Conservation (phyloP, 768 basidiomycete species). For the Macrolepiota albuminosa region DNA sequence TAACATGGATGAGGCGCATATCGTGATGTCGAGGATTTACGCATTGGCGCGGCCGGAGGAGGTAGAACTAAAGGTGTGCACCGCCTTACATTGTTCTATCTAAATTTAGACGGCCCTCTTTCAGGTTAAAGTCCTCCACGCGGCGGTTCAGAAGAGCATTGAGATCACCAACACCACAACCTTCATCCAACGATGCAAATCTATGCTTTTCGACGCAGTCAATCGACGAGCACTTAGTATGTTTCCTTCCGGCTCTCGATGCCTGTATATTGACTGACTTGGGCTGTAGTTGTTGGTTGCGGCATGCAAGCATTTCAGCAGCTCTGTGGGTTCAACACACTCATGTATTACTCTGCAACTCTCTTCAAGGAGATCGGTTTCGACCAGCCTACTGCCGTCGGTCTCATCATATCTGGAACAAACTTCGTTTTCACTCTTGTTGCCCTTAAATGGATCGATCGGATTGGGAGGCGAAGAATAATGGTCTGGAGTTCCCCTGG, state of each 20-base stretch:
- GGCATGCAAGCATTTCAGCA: conserved; percentile 85
- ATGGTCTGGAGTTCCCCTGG: conserved; percentile 19
- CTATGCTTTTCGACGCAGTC: conserved; percentile 49
- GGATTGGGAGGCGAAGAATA: conserved; percentile 16
- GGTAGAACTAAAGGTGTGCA: conserved; percentile 55
- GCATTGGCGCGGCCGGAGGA: conserved; percentile 57
- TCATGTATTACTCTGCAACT: conserved; percentile 73
- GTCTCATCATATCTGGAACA: conserved; percentile 76
- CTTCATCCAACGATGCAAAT: conserved; percentile 47
- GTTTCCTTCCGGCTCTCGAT: conserved; percentile 17
- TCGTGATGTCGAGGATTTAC: conserved; percentile 66
- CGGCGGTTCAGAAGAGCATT: conserved; percentile 56
- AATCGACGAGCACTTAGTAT: conserved; percentile 69
- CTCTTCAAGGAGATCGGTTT: conserved; percentile 80
- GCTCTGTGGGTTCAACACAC: conserved; percentile 79
- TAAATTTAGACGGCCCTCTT: too few species aligned
- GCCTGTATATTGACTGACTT: background rate
- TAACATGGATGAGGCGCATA: conserved; percentile 42
- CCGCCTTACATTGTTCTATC: background rate
- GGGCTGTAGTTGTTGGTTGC: conserved; percentile 57
- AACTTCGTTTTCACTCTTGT: conserved; percentile 9
- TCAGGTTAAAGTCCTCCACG: conserved; percentile 54
- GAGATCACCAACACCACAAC: conserved; percentile 60
- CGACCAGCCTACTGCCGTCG: conserved; percentile 76
- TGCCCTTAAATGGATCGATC: conserved; percentile 13